A percentile compares a stretch with the other conserved stretches of the same genome.
Conservation (phyloP, 495 filamentous ascomycete species). For the Melanomma pulvis-pyrius region DNA sequence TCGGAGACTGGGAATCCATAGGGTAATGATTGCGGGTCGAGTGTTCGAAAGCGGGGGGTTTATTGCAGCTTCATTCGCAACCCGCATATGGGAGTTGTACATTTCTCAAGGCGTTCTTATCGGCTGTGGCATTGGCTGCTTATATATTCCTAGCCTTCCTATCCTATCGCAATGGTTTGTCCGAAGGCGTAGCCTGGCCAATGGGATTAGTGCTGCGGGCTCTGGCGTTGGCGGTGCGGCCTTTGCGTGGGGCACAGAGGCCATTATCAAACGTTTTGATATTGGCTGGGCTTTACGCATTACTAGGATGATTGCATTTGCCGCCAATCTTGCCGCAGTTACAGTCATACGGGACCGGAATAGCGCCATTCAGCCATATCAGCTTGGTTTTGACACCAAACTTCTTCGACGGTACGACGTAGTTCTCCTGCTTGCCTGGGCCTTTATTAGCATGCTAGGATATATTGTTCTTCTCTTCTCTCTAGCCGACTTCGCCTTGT, state of each 20-base stretch:
- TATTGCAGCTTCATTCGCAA: no score
- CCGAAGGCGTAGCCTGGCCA: conserved; percentile 51
- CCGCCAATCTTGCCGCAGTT: conserved; percentile 18
- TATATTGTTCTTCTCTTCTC: conserved; percentile 31
- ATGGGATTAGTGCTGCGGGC: conserved; percentile 57
- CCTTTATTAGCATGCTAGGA: conserved; percentile 35
- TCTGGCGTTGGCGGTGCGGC: conserved; percentile 61
- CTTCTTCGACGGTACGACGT: no score
- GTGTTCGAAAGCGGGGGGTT: no score
- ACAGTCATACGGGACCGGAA: conserved; percentile 25
- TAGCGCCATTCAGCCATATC: conserved; percentile 9
- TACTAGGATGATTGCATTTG: conserved; percentile 15
- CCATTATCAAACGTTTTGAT: conserved; percentile 38
- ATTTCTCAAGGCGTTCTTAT: no score
- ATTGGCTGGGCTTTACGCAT: conserved; percentile 31
- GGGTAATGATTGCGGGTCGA: no score
- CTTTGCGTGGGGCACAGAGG: conserved; percentile 51
- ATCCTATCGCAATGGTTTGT: no score
- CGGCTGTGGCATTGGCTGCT: no score
- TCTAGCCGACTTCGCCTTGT: conserved; percentile 26
- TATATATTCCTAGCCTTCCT: no score
- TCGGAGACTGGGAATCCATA: no score
- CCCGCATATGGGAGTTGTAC: no score
- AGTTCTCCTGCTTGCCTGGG: conserved; percentile 23
- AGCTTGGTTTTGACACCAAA: no score